Evolutionary conservation across 2,329 filamentous ascomycete species (phyloP), one percentile per base, ranked within the genome.

Genomic region (Ceratocystis huliohia): DNA sequence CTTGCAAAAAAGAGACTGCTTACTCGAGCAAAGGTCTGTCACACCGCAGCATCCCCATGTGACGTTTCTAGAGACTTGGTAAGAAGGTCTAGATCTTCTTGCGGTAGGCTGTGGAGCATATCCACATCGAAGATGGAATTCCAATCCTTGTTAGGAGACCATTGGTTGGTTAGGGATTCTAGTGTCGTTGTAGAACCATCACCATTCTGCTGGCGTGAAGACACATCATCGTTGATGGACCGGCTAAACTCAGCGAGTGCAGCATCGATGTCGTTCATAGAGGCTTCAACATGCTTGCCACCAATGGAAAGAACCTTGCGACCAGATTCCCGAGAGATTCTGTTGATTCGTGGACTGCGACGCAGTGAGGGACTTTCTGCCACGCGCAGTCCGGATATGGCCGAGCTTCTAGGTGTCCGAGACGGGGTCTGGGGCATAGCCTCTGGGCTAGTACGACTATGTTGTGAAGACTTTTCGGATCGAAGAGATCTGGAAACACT

Each of bases 401-500:
- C 74, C 5, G 65, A 64, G 2, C 70, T 67, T 8, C 76, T 75
- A 1, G 79, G 73, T 25, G 77, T 80, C 69, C 76, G 75, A 13
- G 77, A 79, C 0, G 82, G 82, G 1, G 82, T 85, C 46, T 74
- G 76, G 41, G 82, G 79, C 25, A 59, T 59, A n/a, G 17, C 56
- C 17, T n/a, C 13, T 8, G 78, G 69, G 41, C 79, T 71, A 1
- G 74, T 70, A 45, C 73, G 71, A 65, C 79, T 81, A 4, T 82
- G 83, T 48, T 74, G 72, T 20, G 76, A 72, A 1, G 77, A 76
- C 62, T 75, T 74, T 25, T 73, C 75, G 2, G 81, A 81, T 61
- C 80, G 79, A 67, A 84, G 77, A 45, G 83, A 84, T 67, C 78
- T 78, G 10, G 82, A 83, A 15, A 85, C 80, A 73, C 82, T 85